Evolutionary conservation across 495 filamentous ascomycete species (phyloP).

Genomic region (Neurospora sp.): DNA sequence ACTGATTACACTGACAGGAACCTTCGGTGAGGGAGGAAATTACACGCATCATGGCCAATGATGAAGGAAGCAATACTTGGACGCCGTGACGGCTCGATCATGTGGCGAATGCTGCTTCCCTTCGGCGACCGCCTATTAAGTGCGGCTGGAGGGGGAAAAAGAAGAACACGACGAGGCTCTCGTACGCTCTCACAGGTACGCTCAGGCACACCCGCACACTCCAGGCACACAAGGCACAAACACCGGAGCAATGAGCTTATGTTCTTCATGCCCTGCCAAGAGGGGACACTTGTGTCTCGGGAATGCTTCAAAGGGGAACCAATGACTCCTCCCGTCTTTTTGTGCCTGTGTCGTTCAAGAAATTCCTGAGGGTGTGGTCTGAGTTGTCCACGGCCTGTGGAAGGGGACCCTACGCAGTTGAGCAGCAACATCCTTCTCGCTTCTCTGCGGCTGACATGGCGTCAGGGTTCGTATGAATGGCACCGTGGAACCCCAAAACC

Average conservation of each 20-base stretch:
- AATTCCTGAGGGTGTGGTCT: neutral
- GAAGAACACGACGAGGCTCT: neutral
- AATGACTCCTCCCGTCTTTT: neutral
- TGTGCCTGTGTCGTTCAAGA: neutral
- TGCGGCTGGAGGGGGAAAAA: neutral
- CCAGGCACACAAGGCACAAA: neutral
- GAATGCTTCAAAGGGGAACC: neutral
- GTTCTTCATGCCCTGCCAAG: neutral
- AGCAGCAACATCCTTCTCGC: neutral
- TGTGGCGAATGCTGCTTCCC: neutral
- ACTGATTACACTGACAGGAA: neutral
- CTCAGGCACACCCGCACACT: neutral
- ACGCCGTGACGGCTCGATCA: neutral
- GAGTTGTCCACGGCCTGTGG: neutral
- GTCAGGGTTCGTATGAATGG: neutral
- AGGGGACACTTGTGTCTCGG: neutral
- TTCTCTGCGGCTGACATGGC: slow-evolving; percentile 5
- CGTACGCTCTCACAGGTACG: neutral
- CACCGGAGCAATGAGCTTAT: neutral
- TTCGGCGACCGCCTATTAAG: neutral
- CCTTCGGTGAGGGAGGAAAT: neutral
- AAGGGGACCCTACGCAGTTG: neutral
- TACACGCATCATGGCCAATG: neutral
- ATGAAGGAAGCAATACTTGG: neutral
- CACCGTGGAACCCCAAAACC: neutral